These are phyloP conservation scores for Lactarius pseudohatsudake DNA, from an alignment of 768 basidiomycete genomes.

Conservation along the genomic window DNA sequence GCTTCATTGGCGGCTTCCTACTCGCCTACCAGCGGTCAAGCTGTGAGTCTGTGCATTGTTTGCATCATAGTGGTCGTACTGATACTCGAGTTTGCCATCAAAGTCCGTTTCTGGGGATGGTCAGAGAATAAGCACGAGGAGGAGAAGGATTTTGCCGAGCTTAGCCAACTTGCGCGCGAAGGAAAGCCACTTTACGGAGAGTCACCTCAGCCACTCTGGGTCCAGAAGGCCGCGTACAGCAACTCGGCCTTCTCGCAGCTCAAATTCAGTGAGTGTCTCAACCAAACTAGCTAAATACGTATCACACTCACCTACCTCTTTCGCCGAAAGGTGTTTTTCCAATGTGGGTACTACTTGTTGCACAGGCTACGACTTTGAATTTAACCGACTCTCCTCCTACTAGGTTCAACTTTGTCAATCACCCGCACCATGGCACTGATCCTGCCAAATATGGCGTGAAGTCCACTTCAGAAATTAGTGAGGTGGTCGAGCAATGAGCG, in stretches of 20 bases:
- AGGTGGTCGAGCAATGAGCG: conserved; percentile 27
- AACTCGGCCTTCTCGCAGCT: conserved; percentile 94
- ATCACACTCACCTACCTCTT: conserved; percentile 4
- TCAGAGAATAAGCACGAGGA: conserved; percentile 84
- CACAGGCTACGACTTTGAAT: conserved; percentile 5
- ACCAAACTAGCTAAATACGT: neutral
- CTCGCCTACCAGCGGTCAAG: conserved; percentile 90
- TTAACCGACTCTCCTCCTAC: conserved; percentile 9
- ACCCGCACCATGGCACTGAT: conserved; percentile 83
- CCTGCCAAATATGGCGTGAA: conserved; percentile 64
- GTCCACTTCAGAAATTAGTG: conserved; percentile 31
- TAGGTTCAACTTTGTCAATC: conserved; percentile 96
- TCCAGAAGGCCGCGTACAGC: conserved; percentile 81
- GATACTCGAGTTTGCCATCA: neutral
- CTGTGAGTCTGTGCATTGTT: conserved; percentile 50
- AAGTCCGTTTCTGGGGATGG: conserved; percentile 97
- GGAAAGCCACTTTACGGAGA: conserved; percentile 88
- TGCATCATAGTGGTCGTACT: conserved; percentile 16
- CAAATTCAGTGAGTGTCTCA: conserved; percentile 70
- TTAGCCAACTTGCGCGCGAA: conserved; percentile 67
- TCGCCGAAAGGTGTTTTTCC: conserved; percentile 60
- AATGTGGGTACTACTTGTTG: conserved; percentile 50
- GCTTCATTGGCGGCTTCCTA: conserved; percentile 89
- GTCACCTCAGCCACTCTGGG: conserved; percentile 78
- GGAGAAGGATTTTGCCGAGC: conserved; percentile 71